A percentile compares a stretch with the other conserved stretches of the same genome.
Evolutionary conservation across 1,284 basidiomycete genomes (phyloP).

Genomic region (Mycena citricolor): DNA sequence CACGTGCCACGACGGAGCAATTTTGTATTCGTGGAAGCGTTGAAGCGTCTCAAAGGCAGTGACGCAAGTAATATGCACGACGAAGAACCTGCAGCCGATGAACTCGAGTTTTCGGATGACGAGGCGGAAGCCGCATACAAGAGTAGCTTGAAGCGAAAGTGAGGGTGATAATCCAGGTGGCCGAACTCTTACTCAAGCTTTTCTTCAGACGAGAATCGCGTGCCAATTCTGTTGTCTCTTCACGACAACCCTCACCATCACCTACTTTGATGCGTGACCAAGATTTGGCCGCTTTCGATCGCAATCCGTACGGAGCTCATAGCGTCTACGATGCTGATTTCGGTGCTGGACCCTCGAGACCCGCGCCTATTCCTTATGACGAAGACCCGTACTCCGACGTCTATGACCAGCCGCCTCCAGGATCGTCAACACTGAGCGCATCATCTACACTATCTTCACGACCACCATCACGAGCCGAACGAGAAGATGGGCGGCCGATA

Average conservation of each 20-base stretch:
- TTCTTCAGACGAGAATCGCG: slow-evolving; percentile 48
- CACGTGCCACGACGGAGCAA: slow-evolving; percentile 76
- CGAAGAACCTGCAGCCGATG: slow-evolving; percentile 83
- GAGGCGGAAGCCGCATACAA: slow-evolving; percentile 78
- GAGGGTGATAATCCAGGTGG: slow-evolving; percentile 4
- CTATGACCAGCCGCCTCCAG: slow-evolving; percentile 7
- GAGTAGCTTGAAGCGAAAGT: slow-evolving; percentile 46
- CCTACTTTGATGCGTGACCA: slow-evolving; percentile 55
- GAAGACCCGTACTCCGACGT: slow-evolving; percentile 73
- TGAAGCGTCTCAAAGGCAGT: slow-evolving; percentile 72
- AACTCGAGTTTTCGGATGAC: slow-evolving; percentile 89
- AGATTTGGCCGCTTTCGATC: slow-evolving; percentile 48
- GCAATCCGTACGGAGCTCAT: slow-evolving; percentile 62
- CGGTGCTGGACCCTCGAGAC: slow-evolving; percentile 52
- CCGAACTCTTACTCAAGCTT: slow-evolving; percentile 11
- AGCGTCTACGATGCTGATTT: slow-evolving; percentile 67
- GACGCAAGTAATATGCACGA: slow-evolving; percentile 93
- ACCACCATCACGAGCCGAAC: slow-evolving; percentile 25
- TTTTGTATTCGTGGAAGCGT: slow-evolving; percentile 73
- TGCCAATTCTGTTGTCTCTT: slow-evolving; percentile 46
- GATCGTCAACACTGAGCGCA: slow-evolving; percentile 17
- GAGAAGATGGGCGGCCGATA: slow-evolving; percentile 30
- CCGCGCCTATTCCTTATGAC: slow-evolving; percentile 68
- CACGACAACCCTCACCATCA: slow-evolving; percentile 49
- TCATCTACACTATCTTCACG: slow-evolving; percentile 7